phyloP scores from a whole-genome alignment of 768 basidiomycete species.

The Mycena leptocephala region DNA sequence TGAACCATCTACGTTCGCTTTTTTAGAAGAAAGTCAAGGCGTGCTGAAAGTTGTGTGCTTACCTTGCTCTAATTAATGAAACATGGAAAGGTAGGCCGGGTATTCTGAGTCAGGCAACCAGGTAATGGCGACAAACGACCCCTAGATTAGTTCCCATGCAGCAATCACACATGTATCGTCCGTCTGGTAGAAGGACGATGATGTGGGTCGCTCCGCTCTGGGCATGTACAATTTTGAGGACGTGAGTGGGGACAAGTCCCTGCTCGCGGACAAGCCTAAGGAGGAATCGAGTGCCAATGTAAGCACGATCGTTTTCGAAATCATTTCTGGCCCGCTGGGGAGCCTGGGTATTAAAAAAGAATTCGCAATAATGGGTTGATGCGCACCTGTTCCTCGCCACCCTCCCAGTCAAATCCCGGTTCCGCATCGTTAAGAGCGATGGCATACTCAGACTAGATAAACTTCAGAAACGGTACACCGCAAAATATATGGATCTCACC shows the following conservation, averaged over 20 bases:
- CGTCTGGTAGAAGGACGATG: slow-evolving; percentile 42
- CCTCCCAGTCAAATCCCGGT: slow-evolving; percentile 37
- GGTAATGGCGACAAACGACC: slow-evolving; percentile 52
- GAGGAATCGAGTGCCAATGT: slow-evolving; percentile 47
- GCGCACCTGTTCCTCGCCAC: slow-evolving; percentile 31
- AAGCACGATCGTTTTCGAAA: slow-evolving; percentile 47
- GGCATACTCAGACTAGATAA: slow-evolving; percentile 36
- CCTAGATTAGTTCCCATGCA: slow-evolving; percentile 52
- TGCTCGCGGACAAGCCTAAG: slow-evolving; percentile 39
- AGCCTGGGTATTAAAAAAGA: slow-evolving; percentile 4
- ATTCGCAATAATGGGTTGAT: not conserved
- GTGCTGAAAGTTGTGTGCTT: too few species aligned
- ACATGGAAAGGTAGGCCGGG: slow-evolving; percentile 44
- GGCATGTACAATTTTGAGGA: slow-evolving; percentile 42
- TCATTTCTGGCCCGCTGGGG: slow-evolving; percentile 32
- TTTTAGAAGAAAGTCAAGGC: too few species aligned
- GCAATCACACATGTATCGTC: slow-evolving; percentile 53
- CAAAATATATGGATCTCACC: too few species aligned
- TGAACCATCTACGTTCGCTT: slow-evolving; percentile 44
- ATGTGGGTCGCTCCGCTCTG: slow-evolving; percentile 41
- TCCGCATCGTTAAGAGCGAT: slow-evolving; percentile 24
- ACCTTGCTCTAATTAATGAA: slow-evolving; percentile 33
- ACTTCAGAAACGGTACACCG: slow-evolving; percentile 27
- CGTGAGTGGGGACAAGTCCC: slow-evolving; percentile 38
- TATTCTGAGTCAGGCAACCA: slow-evolving; percentile 39